Conservation (phyloP, 306 rosid genomes). For the Vigna nakashimae region DNA sequence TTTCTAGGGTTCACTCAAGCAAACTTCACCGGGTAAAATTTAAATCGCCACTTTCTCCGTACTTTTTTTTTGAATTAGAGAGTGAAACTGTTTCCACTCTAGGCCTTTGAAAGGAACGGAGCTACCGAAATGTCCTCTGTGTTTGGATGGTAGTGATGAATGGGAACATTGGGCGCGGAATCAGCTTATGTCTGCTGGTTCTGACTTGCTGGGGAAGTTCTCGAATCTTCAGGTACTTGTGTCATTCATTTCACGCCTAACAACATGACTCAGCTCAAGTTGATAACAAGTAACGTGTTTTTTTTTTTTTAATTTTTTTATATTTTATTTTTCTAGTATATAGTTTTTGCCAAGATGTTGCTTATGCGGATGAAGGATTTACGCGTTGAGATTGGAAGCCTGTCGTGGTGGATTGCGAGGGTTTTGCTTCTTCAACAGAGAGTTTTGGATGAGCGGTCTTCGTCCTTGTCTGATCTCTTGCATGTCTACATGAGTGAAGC, state of each 20-base stretch:
- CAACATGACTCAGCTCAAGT: background rate
- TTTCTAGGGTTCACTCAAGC: constrained; percentile 72
- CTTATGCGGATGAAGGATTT: constrained; percentile 70
- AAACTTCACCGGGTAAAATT: constrained; percentile 75
- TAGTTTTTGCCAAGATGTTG: constrained; percentile 90
- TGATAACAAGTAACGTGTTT: background rate
- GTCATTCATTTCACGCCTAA: background rate
- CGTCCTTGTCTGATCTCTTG: constrained; percentile 77
- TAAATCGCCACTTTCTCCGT: background rate
- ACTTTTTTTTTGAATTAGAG: background rate
- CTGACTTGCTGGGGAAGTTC: constrained; percentile 89
- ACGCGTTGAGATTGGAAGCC: constrained; percentile 61
- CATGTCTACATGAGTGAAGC: constrained; percentile 67
- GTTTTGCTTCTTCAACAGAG: constrained; percentile 76
- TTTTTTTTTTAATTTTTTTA: background rate
- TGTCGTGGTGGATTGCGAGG: constrained; percentile 93
- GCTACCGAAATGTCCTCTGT: constrained; percentile 73
- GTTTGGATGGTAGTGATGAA: constrained; percentile 48
- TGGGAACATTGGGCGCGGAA: constrained; percentile 93
- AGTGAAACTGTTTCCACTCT: background rate
- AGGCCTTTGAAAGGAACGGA: constrained; percentile 73
- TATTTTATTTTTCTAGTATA: constrained; percentile 64
- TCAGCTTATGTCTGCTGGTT: constrained; percentile 89
- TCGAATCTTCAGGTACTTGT: constrained; percentile 77
- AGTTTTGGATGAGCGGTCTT: constrained; percentile 81